Conservation (phyloP, 441 rosid species). For the Aquilaria agallochum region DNA sequence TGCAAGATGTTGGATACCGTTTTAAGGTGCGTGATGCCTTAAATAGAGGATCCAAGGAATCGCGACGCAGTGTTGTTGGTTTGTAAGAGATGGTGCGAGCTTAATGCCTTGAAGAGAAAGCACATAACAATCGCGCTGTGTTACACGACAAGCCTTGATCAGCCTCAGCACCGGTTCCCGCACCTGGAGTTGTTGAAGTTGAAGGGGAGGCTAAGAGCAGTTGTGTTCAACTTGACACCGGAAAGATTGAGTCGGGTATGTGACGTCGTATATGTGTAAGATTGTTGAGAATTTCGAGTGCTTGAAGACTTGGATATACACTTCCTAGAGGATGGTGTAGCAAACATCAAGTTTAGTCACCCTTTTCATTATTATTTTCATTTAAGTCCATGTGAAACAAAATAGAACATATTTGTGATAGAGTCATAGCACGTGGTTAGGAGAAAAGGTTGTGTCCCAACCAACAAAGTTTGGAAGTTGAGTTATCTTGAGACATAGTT, state of each 20-base stretch:
- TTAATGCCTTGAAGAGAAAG: slow-evolving; percentile 72
- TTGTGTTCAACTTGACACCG: slow-evolving; percentile 80
- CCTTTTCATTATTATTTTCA: too few species aligned
- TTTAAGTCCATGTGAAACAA: too few species aligned
- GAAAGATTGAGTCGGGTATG: slow-evolving; percentile 85
- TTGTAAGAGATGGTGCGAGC: slow-evolving; percentile 65
- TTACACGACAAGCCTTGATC: slow-evolving; percentile 72
- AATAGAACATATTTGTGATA: too few species aligned
- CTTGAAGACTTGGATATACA: slow-evolving; percentile 30
- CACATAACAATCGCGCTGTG: slow-evolving; percentile 83
- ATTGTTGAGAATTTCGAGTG: slow-evolving; percentile 39
- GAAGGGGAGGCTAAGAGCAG: slow-evolving; percentile 90
- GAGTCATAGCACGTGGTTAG: too few species aligned
- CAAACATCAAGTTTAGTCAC: too few species aligned
- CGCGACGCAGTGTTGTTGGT: slow-evolving; percentile 79
- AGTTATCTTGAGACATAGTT: too few species aligned
- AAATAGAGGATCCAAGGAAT: slow-evolving; percentile 62
- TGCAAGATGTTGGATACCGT: slow-evolving; percentile 48
- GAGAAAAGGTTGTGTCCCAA: too few species aligned
- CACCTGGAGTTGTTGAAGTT: slow-evolving; percentile 72
- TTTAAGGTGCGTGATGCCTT: slow-evolving; percentile 56
- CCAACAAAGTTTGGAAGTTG: too few species aligned
- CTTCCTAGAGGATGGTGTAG: too few species aligned
- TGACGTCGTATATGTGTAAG: slow-evolving; percentile 65
- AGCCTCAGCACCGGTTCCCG: slow-evolving; percentile 50